Evolutionary conservation across 2,329 filamentous ascomycete genomes (phyloP).

Genomic region (Karstenula rhodostoma): DNA sequence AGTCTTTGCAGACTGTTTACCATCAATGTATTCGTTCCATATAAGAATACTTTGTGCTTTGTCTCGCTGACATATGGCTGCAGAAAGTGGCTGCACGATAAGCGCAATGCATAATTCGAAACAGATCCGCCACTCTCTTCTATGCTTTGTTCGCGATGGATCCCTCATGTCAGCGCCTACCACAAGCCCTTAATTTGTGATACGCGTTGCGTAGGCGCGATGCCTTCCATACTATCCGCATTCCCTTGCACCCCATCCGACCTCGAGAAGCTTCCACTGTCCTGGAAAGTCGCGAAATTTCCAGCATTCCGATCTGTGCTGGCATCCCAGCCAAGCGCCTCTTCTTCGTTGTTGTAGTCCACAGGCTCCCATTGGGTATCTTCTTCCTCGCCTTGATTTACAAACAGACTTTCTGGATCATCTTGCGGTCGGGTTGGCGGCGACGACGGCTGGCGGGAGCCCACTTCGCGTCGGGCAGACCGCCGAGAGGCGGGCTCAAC

Average conservation of each 20-base stretch:
- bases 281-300: conserved; percentile 55
- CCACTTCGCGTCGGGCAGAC: conserved; percentile 39
- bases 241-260: conserved; percentile 23
- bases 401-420: conserved; percentile 73
- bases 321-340: conserved; percentile 77
- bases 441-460: conserved; percentile 33
- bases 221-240: conserved; percentile 44
- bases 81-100: background rate
- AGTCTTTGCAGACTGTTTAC: too few species aligned
- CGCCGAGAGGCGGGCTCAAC: conserved; percentile 42
- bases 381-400: conserved; percentile 70
- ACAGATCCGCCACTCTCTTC: background rate
- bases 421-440: conserved; percentile 53
- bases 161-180: conserved; percentile 23
- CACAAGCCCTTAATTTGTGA: conserved; percentile 62
- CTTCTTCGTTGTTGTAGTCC: conserved; percentile 70
- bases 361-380: conserved; percentile 77
- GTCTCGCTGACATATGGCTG: too few species aligned
- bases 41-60: too few species aligned
- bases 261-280: conserved; percentile 45
- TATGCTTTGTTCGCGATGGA: background rate
- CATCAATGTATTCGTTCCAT: too few species aligned
- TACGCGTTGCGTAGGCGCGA: conserved; percentile 78
- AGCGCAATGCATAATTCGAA: background rate
- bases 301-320: conserved; percentile 61